Evolutionary conservation across 495 filamentous ascomycete species (phyloP).

Genomic region (Hyaloscypha variabilis): DNA sequence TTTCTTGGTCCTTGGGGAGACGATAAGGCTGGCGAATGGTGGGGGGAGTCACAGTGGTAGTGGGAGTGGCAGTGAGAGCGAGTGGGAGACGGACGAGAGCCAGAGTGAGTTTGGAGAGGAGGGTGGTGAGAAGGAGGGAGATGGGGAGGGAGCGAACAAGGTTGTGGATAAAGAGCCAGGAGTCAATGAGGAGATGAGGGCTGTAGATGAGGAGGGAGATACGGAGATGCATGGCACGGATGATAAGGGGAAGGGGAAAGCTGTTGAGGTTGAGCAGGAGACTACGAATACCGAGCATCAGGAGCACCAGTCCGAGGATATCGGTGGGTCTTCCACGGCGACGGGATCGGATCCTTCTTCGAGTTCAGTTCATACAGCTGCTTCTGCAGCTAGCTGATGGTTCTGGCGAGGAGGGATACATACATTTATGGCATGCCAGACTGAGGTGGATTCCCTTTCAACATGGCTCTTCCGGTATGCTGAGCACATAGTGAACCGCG

Average conservation of each 20-base stretch:
- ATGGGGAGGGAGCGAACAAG: slow-evolving; percentile 38
- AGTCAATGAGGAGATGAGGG: background rate
- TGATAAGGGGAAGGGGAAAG: slow-evolving; percentile 21
- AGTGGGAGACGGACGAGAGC: slow-evolving; percentile 26
- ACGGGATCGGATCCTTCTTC: slow-evolving; percentile 27
- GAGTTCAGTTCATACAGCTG: slow-evolving; percentile 25
- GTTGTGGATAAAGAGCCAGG: slow-evolving; percentile 11
- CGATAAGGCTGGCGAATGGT: slow-evolving; percentile 55
- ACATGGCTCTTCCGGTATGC: no score
- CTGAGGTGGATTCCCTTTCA: no score
- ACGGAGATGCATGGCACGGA: slow-evolving; percentile 22
- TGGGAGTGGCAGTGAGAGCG: slow-evolving; percentile 36
- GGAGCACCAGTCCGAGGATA: slow-evolving; percentile 12
- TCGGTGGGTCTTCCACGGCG: slow-evolving; percentile 26
- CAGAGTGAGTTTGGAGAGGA: slow-evolving; percentile 18
- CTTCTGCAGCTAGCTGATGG: slow-evolving; percentile 20
- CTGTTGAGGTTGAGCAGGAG: background rate
- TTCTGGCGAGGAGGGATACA: background rate
- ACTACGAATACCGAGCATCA: slow-evolving; percentile 5
- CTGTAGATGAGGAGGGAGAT: slow-evolving; percentile 29
- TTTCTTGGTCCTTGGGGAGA: slow-evolving; percentile 86
- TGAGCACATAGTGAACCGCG: no score
- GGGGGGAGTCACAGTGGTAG: slow-evolving; percentile 24
- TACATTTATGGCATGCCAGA: background rate
- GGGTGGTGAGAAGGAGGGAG: slow-evolving; percentile 24